These are phyloP conservation scores for Cornus controversa DNA, from an alignment of 148 eudicot genomes.

Conservation along the genomic window DNA sequence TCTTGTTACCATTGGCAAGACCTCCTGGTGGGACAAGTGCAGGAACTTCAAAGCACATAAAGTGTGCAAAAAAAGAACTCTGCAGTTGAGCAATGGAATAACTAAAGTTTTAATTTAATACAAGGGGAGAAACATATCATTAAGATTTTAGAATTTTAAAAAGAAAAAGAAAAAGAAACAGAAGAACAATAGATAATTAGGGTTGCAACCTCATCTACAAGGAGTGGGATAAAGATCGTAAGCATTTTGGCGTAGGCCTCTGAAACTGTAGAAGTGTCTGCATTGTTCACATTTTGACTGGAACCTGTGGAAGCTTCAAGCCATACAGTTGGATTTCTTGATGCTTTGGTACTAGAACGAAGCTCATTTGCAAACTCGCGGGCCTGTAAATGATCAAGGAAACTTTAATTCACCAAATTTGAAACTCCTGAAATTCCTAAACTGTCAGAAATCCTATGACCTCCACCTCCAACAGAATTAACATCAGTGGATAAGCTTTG, in stretches of 20 bases:
- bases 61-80: constrained; percentile 96
- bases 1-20: constrained; percentile 47
- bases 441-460: not conserved
- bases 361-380: constrained; percentile 97
- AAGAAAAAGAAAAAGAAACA: not conserved
- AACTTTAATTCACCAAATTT: not conserved
- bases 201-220: constrained; percentile 80
- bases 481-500: not conserved
- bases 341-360: constrained; percentile 88
- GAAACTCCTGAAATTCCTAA: not conserved
- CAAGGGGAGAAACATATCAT: not conserved
- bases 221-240: constrained; percentile 85
- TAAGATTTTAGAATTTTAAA: not conserved
- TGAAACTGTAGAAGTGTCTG: constrained; percentile 90
- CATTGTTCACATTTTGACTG: constrained; percentile 61
- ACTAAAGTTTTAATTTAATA: not conserved
- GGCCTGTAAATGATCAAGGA: constrained; percentile 52
- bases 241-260: constrained; percentile 94
- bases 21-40: constrained; percentile 76
- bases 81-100: constrained; percentile 36
- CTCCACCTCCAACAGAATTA: not conserved
- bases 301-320: constrained; percentile 74
- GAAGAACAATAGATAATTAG: constrained; percentile 1
- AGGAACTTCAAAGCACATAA: constrained; percentile 98
- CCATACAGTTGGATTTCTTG: constrained; percentile 84